Evolutionary conservation across 768 basidiomycete species (phyloP).

Genomic region (Fistulinella prunicolor): DNA sequence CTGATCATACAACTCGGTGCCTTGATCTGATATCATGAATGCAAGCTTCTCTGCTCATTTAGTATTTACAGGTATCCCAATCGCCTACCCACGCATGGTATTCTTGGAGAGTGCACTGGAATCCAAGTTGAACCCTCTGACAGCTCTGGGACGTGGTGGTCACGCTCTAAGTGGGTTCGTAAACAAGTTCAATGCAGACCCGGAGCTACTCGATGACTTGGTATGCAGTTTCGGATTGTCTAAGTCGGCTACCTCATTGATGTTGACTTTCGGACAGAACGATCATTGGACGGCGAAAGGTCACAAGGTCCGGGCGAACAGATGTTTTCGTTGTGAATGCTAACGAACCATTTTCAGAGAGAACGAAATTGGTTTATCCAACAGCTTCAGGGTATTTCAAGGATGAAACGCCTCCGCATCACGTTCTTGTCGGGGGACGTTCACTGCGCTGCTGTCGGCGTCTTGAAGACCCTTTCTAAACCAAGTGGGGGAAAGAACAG

Average conservation of each 20-base stretch:
- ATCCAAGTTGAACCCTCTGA: conserved; percentile 81
- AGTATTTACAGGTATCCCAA: conserved; percentile 55
- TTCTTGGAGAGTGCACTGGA: conserved; percentile 80
- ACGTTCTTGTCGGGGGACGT: conserved; percentile 91
- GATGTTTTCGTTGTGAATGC: background rate
- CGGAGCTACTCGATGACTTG: conserved; percentile 92
- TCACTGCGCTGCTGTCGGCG: conserved; percentile 83
- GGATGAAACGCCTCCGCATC: conserved; percentile 63
- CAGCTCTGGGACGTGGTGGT: conserved; percentile 67
- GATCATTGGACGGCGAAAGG: conserved; percentile 88
- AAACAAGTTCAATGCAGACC: conserved; percentile 89
- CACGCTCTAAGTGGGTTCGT: conserved; percentile 74
- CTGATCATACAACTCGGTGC: conserved; percentile 78
- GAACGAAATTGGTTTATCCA: conserved; percentile 90
- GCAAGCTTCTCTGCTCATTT: background rate
- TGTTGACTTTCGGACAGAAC: conserved; percentile 65
- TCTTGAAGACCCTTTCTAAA: conserved; percentile 62
- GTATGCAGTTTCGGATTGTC: conserved; percentile 36
- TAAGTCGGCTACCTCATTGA: conserved; percentile 24
- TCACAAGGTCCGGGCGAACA: conserved; percentile 56
- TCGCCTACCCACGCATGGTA: conserved; percentile 92
- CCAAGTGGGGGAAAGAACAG: conserved; percentile 42
- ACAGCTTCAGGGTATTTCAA: conserved; percentile 72
- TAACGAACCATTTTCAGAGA: conserved; percentile 43
- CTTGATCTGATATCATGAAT: background rate